Evolutionary conservation across 1,139 yeast genomes (phyloP).

Genomic region (Geotrichum aggregatum): DNA sequence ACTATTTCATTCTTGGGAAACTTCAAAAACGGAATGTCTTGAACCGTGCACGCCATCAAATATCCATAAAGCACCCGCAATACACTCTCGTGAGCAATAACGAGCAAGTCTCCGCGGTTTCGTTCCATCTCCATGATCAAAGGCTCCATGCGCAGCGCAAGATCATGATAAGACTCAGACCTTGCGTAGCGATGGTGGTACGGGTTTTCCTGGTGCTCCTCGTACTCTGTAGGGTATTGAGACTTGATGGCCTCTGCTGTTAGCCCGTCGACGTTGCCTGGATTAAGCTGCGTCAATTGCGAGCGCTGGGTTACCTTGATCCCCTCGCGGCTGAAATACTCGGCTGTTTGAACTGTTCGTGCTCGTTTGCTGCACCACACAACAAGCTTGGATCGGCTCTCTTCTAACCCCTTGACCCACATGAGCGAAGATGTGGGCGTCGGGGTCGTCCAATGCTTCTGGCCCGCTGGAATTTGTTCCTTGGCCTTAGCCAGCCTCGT

Average conservation of each 20-base stretch:
- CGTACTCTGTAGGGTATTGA: constrained; percentile 66
- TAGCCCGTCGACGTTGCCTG: constrained; percentile 80
- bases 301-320: constrained; percentile 54
- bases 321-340: constrained; percentile 34
- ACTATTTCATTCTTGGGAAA: constrained; percentile 81
- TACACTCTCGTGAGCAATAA: constrained; percentile 91
- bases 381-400: constrained; percentile 32
- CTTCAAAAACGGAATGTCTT: constrained; percentile 72
- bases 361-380: constrained; percentile 92
- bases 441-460: constrained; percentile 22
- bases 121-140: constrained; percentile 89
- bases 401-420: constrained; percentile 21
- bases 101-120: constrained; percentile 78
- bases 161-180: constrained; percentile 91
- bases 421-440: constrained; percentile 20
- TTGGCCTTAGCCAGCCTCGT: constrained; percentile 21
- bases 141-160: constrained; percentile 92
- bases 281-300: constrained; percentile 81
- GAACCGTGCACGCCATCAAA: constrained; percentile 84
- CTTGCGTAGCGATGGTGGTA: constrained; percentile 90
- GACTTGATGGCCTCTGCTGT: constrained; percentile 54
- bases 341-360: constrained; percentile 77
- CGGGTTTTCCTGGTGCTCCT: constrained; percentile 66
- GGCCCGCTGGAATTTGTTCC: constrained; percentile 16
- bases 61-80: constrained; percentile 87